Evolutionary conservation across 129 eudicot genomes (phyloP), one percentile per base, ranked within the genome.

Genomic region (Helianthus tuberosus): DNA sequence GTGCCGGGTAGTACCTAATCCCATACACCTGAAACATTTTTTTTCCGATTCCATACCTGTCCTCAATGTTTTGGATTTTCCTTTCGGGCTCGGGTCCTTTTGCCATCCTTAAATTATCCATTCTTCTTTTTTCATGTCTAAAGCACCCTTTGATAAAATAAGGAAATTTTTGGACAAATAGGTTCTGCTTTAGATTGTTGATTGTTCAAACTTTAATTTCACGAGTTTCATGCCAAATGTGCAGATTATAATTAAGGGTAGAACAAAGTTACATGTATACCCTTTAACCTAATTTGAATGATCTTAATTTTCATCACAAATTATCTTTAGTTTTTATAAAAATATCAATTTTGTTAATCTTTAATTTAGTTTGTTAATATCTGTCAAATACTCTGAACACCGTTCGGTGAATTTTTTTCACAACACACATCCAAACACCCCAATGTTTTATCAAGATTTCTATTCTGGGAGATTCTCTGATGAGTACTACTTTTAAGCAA

Each of bases 151-250:
- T 55, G 62, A 55, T 25, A 8, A 55, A 20, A 55, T 55, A 57
- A 57, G 14, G 13, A 25, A 25, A 27, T 41, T 41, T 25, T 60
- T 61, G 44, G 16, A 29, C 29, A 29, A 11, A 11, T 60, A 27
- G 10, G 41, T 60, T 60, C 15, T 29, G 65, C 65, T 27, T 11
- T n/a, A 27, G 65, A 27, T 59, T 59, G 4, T 59, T 59, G 43
- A 27, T 59, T 59, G 5, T 59, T 5, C 27, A 25, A 59, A 39
- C 32, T 60, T 60, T 13, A 20, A 15, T 11, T 11, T 59, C 64
- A 59, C 27, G 64, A 59, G 64, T 11, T 59, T 27, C 39, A 59
- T 59, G 10, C 64, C 39, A 59, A 59, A 59, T 59, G 41, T 41
- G 32, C 29, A 0, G 16, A 32, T 60, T 11, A 8, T 29, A 27